Conservation (phyloP, 768 basidiomycete species). For the Leccinum aurantiacum region DNA sequence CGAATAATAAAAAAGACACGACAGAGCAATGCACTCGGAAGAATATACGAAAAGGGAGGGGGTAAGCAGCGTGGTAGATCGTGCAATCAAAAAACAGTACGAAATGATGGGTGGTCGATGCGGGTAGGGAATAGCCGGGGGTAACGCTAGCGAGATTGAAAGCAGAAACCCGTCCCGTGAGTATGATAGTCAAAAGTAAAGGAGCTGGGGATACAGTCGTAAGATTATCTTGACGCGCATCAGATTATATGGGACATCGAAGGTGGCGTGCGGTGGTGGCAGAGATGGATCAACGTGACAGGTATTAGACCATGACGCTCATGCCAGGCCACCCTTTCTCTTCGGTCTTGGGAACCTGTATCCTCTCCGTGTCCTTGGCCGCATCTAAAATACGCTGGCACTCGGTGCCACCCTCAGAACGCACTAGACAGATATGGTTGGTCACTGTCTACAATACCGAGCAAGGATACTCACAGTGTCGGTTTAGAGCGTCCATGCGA, state of each 20-base stretch:
- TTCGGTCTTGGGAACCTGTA: slow-evolving; percentile 31
- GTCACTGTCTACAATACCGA: background rate
- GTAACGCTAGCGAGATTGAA: slow-evolving; percentile 6
- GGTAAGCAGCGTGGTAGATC: slow-evolving; percentile 4
- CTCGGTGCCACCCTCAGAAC: slow-evolving; percentile 81
- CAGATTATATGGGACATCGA: slow-evolving; percentile 27
- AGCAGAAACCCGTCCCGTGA: slow-evolving; percentile 30
- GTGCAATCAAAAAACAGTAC: slow-evolving; percentile 29
- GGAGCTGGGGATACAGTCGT: slow-evolving; percentile 18
- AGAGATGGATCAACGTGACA: slow-evolving; percentile 7
- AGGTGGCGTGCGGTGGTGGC: slow-evolving; percentile 18
- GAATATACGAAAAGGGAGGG: slow-evolving; percentile 1
- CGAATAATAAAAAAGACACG: slow-evolving; percentile 15
- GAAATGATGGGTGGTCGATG: slow-evolving; percentile 16
- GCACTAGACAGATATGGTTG: slow-evolving; percentile 43
- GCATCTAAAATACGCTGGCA: slow-evolving; percentile 50
- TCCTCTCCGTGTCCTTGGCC: slow-evolving; percentile 28
- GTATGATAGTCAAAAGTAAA: slow-evolving; percentile 24
- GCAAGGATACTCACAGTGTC: slow-evolving; percentile 69
- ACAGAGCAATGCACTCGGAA: slow-evolving; percentile 3
- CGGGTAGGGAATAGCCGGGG: slow-evolving; percentile 7
- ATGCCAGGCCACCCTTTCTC: slow-evolving; percentile 35
- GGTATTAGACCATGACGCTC: slow-evolving; percentile 32
- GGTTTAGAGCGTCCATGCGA: slow-evolving; percentile 89
- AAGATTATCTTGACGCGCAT: slow-evolving; percentile 19